Base-by-base conservation (phyloP, 768 basidiomycete species). In the Russula earlei region DNA sequence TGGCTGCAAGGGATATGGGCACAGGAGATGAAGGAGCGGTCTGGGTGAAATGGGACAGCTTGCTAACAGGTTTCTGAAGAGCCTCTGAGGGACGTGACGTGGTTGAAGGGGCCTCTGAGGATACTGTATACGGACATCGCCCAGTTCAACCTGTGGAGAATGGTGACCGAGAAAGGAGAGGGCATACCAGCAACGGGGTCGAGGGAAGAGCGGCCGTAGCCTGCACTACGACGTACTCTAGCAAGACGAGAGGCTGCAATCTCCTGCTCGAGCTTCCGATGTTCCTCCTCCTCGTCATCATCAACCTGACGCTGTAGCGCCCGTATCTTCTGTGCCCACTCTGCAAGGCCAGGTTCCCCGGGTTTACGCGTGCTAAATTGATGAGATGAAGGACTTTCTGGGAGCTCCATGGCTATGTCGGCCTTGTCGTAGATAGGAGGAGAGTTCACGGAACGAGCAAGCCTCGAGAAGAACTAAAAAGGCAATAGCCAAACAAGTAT, bases 301-400 rank as follows among this genome's bases (percentile, higher is more conserved):
- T 91, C 88, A 24, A 89, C 84, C 63, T 89, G 85, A 56, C 81
- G 78, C 66, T 90, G 88, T 68, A 91, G 70, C 15, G 81, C 85
- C 67, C 84, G 85, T 67, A 91, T 88, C 73, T 77, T 84, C 69
- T 72, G 83, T 14, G 87, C 79, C 88, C 88, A 91, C 67, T 91
- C 86, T 15, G 86, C 77, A n/a, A 89, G 74, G 47, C 80, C 83
- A 3, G 75, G 72, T 63, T 87, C 86, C 19, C 52, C 57, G 4
- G 82, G 74, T 57, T 77, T 79, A n/a, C 54, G 54, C 15, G 36
- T 20, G 37, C 17, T 45, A 34, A 52, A 61, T 27, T 52, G 59
- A 41, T 25, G 59, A 24, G 62, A 62, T 34, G 60, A 42, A 20
- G 55, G 40, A 38, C 45, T 52, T 17, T 29, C 7, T 44, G 54